Evolutionary conservation across 2,329 filamentous ascomycete species (phyloP), one percentile per base, ranked within the genome.

Genomic region (Coniochaeta ligniaria): DNA sequence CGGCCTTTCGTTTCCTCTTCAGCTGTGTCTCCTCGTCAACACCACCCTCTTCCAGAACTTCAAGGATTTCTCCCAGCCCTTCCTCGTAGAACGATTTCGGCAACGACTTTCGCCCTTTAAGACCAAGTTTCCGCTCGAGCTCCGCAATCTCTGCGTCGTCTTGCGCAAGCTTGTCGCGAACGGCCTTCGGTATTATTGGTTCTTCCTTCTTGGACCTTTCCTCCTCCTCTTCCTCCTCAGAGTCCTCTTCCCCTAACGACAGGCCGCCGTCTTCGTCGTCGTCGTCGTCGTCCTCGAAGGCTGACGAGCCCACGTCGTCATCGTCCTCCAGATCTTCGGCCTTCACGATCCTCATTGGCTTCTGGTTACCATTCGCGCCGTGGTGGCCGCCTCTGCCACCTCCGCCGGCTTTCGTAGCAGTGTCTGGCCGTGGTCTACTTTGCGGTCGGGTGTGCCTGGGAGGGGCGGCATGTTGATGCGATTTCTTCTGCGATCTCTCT

Each of bases 111-210:
- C 88, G 89, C 26, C 86, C 85, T 70, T 88, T 91, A 65, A 97
- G 82, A 0, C 95, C 94, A 3, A 99, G 77, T 69, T 91, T 96
- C 72, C 88, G 92, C 76, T 99, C 95, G 35, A 97, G 78, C 2
- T 87, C 87, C 22, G 89, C 88, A 66, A 99, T 98, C 67, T 96
- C 92, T 2, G 87, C 90, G 69, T 98, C 92, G 61, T 99, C 94
- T 63, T 91, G 80, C 0, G 84, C 87, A 5, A 97, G 77, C 66
- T 83, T 85, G 3, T 87, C 82, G 69, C 81, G 84, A n/a, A 86
- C 70, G 22, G 65, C 65, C 56, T 71, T 75, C 6, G 76, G 72
- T 1, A 69, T 20, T 1, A 57, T 57, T n/a, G 61, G 41, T 12
- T 65, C 63, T 20, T 33, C 17, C 22, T 28, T 43, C 22, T 28